Evolutionary conservation across 192 early-diverging fungal species (phyloP).

Genomic region (Entrophospora sp.): DNA sequence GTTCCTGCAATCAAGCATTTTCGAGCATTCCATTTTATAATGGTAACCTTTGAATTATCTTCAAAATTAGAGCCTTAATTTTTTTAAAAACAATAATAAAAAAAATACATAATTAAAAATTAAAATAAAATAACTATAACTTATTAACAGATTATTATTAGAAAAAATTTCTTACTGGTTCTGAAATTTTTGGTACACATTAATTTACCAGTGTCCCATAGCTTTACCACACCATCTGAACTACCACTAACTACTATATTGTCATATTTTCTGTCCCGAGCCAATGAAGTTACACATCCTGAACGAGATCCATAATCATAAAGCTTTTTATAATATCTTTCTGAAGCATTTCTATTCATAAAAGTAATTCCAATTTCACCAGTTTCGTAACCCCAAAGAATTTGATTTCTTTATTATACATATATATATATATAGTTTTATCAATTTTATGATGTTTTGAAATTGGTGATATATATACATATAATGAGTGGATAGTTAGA

Average conservation of each 20-base stretch:
- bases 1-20: conserved; percentile 26
- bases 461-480: too few relatives aligned
- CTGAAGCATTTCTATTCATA: conserved; percentile 26
- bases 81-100: neutral
- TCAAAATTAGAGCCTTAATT: neutral
- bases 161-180: conserved; percentile 1
- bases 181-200: conserved; percentile 24
- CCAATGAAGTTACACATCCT: conserved; percentile 32
- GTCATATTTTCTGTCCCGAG: conserved; percentile 1
- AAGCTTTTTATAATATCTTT: conserved; percentile 30
- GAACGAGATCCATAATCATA: conserved; percentile 36
- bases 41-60: neutral
- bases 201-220: conserved; percentile 31
- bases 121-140: neutral
- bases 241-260: conserved; percentile 34
- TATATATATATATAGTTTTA: too few relatives aligned
- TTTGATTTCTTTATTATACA: conserved; percentile 29
- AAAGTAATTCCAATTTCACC: conserved; percentile 40
- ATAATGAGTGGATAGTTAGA: too few relatives aligned
- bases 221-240: conserved; percentile 31
- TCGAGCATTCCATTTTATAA: neutral
- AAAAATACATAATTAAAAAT: neutral
- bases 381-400: conserved; percentile 41
- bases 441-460: too few relatives aligned
- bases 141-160: neutral